Percentiles rank a stretch among this genome's conserved stretches.
phyloP scores from a whole-genome alignment of 768 basidiomycete genomes.

The Lanmaoa pseudosensibilis region DNA sequence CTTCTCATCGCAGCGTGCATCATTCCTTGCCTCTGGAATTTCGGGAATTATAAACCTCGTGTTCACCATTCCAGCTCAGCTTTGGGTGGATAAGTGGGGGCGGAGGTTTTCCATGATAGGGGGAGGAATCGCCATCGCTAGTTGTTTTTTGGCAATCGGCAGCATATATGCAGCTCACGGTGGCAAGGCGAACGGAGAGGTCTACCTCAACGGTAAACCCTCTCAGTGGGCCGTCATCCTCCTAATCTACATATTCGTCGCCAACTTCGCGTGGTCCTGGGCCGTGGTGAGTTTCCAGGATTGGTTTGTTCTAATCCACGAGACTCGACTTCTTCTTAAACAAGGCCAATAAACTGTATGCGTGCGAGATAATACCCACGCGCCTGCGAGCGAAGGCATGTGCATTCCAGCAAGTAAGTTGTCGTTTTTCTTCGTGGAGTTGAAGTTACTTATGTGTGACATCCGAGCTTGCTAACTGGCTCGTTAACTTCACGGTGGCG shows the following conservation, averaged over 20 bases:
- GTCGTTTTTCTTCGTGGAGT: background rate
- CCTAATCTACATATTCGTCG: constrained; percentile 48
- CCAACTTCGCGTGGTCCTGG: constrained; percentile 45
- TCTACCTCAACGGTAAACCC: constrained; percentile 23
- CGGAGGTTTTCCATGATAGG: constrained; percentile 38
- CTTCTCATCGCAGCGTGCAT: constrained; percentile 45
- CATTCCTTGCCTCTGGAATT: constrained; percentile 51
- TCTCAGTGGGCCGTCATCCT: constrained; percentile 42
- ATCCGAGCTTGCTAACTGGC: constrained; percentile 26
- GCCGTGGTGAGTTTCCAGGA: constrained; percentile 33
- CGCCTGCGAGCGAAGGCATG: constrained; percentile 46
- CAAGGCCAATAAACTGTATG: constrained; percentile 39
- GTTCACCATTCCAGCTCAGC: constrained; percentile 39
- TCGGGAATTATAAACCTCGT: constrained; percentile 46
- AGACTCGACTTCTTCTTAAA: background rate
- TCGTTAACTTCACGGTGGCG: constrained; percentile 45
- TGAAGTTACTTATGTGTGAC: constrained; percentile 5
- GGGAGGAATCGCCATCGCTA: constrained; percentile 42
- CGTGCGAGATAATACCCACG: constrained; percentile 49
- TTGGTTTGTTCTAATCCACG: background rate
- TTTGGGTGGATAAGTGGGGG: constrained; percentile 42
- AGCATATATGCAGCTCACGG: constrained; percentile 43
- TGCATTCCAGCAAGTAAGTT: constrained; percentile 44
- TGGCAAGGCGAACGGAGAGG: constrained; percentile 26
- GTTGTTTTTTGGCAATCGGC: constrained; percentile 44